These are phyloP conservation scores for Talaromyces albobiverticillius DNA, from an alignment of 2,329 filamentous ascomycete species.

Conservation along the genomic window DNA sequence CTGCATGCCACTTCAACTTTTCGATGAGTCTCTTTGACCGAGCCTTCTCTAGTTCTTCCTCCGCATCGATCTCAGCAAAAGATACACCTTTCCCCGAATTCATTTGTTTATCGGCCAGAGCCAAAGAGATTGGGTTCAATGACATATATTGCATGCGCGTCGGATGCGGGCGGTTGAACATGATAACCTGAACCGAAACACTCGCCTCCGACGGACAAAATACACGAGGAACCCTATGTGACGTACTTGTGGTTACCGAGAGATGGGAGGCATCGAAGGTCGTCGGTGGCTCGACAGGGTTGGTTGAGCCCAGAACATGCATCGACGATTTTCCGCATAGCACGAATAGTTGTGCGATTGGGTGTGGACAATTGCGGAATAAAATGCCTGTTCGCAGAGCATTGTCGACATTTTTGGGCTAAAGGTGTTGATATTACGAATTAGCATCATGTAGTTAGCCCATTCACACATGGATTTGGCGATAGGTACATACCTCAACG, in stretches of 20 bases:
- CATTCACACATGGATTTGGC: background rate
- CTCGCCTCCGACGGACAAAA: slow-evolving; percentile 64
- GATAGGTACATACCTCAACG: slow-evolving; percentile 68
- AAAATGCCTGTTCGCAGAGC: slow-evolving; percentile 81
- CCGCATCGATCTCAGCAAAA: slow-evolving; percentile 61
- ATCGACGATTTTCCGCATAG: slow-evolving; percentile 80
- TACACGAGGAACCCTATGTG: slow-evolving; percentile 64
- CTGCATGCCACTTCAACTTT: slow-evolving; percentile 84
- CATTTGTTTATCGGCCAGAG: slow-evolving; percentile 68
- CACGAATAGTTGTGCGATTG: slow-evolving; percentile 74
- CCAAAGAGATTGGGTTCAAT: slow-evolving; percentile 80
- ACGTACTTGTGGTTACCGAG: slow-evolving; percentile 54
- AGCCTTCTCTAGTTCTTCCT: slow-evolving; percentile 67
- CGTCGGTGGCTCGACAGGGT: slow-evolving; percentile 52
- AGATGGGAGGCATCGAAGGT: slow-evolving; percentile 68
- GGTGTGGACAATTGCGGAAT: slow-evolving; percentile 76
- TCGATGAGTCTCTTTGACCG: slow-evolving; percentile 68
- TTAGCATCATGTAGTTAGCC: background rate
- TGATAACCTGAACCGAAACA: slow-evolving; percentile 77
- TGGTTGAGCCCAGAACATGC: slow-evolving; percentile 81
- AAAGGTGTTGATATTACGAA: slow-evolving; percentile 7
- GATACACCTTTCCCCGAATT: slow-evolving; percentile 29
- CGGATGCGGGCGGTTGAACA: slow-evolving; percentile 83
- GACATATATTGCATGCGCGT: slow-evolving; percentile 96
- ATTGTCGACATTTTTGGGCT: slow-evolving; percentile 79